These are phyloP conservation scores for Nymphaea colorata DNA, from an alignment of 164 flowering plant genomes.

Conservation along the genomic window DNA sequence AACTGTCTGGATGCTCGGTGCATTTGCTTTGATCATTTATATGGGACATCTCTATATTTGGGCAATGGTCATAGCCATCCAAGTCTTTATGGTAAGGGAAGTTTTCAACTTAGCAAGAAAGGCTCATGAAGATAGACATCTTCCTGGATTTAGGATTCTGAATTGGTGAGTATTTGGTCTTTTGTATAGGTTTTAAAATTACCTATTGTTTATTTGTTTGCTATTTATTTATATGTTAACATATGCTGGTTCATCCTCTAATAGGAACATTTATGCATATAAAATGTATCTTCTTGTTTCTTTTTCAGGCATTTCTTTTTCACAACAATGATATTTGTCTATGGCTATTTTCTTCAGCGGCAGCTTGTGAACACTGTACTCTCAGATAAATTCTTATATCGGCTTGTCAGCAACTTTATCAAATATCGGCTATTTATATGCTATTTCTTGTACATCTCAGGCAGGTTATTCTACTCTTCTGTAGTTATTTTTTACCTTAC, in stretches of 20 bases:
- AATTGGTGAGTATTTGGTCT: conserved; percentile 49
- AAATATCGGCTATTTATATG: conserved; percentile 91
- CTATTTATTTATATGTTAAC: too few species aligned
- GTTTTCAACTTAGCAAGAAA: conserved; percentile 68
- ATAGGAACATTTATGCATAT: too few species aligned
- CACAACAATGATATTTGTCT: conserved; percentile 90
- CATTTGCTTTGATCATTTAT: conserved; percentile 66
- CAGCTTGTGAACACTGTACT: conserved; percentile 84
- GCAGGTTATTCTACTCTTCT: conserved; percentile 20
- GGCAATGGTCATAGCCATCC: conserved; percentile 92
- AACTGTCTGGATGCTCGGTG: conserved; percentile 89
- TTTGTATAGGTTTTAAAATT: too few species aligned
- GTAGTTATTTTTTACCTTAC: background rate
- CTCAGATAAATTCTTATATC: conserved; percentile 52
- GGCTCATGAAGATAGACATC: conserved; percentile 72
- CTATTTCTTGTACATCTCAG: conserved; percentile 82
- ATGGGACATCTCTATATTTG: conserved; percentile 95
- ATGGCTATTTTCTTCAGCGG: conserved; percentile 84
- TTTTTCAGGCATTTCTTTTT: conserved; percentile 86
- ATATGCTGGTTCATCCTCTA: too few species aligned
- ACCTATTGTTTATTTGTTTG: too few species aligned
- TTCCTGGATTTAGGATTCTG: conserved; percentile 86
- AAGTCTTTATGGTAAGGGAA: conserved; percentile 87
- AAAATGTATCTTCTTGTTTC: background rate
- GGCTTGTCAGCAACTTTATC: conserved; percentile 55